These are phyloP conservation scores for Candida coleopterorum DNA, from an alignment of 805 yeast species.

Conservation along the genomic window DNA sequence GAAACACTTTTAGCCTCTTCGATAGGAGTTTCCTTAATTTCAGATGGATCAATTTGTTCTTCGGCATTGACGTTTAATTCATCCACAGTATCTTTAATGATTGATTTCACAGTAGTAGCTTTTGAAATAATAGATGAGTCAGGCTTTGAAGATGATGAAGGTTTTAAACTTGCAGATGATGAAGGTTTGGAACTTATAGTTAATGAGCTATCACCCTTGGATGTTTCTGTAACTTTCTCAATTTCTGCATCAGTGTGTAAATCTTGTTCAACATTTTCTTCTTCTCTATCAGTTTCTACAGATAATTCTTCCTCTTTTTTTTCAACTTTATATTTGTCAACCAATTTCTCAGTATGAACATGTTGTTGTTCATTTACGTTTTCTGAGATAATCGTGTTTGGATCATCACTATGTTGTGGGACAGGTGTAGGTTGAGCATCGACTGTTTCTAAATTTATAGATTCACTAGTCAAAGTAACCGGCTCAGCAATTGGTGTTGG, in stretches of 20 bases:
- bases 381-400: not conserved
- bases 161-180: no score
- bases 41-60: not conserved
- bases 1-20: slow-evolving; percentile 2
- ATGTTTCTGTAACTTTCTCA: not conserved
- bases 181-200: no score
- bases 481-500: slow-evolving; percentile 5
- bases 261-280: slow-evolving; percentile 3
- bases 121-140: no score
- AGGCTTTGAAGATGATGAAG: no score
- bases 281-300: slow-evolving; percentile 8
- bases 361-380: not conserved
- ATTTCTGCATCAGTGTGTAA: not conserved
- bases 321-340: not conserved
- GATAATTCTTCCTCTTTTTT: not conserved
- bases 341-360: not conserved
- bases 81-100: no score
- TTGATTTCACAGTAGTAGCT: no score
- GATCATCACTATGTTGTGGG: not conserved
- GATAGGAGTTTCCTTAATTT: not conserved
- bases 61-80: not conserved
- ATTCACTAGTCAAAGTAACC: not conserved
- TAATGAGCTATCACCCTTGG: no score
- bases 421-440: slow-evolving; percentile 3
- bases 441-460: not conserved